A percentile compares a stretch with the other conserved stretches of the same genome.
phyloP scores from a whole-genome alignment of 768 basidiomycete species.

The Leucocoprinus birnbaumii region DNA sequence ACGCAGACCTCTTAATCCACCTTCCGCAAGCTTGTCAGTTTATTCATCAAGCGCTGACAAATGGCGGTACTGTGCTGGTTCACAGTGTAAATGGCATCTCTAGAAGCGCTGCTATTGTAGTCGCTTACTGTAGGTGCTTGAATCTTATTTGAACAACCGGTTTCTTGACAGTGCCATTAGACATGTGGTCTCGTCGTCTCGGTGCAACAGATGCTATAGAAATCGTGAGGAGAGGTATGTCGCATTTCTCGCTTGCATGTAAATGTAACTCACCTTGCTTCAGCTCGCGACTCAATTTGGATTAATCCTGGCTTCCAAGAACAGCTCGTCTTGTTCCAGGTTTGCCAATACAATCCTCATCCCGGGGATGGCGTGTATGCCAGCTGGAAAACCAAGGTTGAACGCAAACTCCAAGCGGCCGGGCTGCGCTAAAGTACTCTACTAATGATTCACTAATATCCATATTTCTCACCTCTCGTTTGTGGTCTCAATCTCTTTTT shows the following conservation, averaged over 20 bases:
- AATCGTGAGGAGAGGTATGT: conserved; percentile 55
- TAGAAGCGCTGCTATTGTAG: conserved; percentile 66
- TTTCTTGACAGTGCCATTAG: conserved; percentile 28
- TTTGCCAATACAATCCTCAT: conserved; percentile 65
- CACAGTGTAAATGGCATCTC: conserved; percentile 68
- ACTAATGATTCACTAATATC: background rate
- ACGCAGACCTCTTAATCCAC: conserved; percentile 64
- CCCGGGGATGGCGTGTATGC: conserved; percentile 61
- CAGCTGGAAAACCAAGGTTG: conserved; percentile 60
- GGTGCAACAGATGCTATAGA: conserved; percentile 57
- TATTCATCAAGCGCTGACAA: conserved; percentile 56
- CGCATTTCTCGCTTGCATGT: background rate
- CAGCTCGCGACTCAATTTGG: conserved; percentile 79
- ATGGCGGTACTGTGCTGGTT: conserved; percentile 62
- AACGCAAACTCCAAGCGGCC: conserved; percentile 41
- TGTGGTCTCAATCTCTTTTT: conserved; percentile 5
- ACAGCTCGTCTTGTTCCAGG: conserved; percentile 72
- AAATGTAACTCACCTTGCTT: conserved; percentile 6
- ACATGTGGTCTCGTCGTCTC: conserved; percentile 65
- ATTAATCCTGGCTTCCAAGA: conserved; percentile 77
- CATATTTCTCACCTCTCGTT: background rate
- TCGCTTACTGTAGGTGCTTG: conserved; percentile 66
- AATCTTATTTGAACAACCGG: background rate
- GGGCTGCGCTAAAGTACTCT: conserved; percentile 24
- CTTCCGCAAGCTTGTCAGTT: conserved; percentile 65